Evolutionary conservation across 495 filamentous ascomycete genomes (phyloP).

Genomic region (Geopyxis carbonaria): DNA sequence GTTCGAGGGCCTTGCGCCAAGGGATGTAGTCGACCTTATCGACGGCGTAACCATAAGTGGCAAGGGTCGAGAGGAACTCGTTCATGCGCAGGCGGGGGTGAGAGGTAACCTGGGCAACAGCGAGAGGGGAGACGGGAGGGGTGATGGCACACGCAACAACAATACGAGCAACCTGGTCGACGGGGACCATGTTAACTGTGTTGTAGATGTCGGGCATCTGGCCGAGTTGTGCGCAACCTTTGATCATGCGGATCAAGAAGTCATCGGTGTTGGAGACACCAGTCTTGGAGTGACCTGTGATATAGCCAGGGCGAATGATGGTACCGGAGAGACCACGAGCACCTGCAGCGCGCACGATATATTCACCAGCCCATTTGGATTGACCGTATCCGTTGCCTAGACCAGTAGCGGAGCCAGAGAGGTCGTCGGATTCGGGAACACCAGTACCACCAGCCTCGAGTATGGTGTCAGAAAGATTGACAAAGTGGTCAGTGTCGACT

Average conservation of each 20-base stretch:
- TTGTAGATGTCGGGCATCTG: constrained; percentile 63
- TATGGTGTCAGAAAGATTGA: constrained; percentile 49
- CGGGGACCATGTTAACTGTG: constrained; percentile 81
- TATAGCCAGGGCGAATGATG: constrained; percentile 73
- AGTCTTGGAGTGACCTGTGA: constrained; percentile 54
- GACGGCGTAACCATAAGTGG: constrained; percentile 60
- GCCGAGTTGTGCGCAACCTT: constrained; percentile 70
- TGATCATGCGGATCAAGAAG: constrained; percentile 76
- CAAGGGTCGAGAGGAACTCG: constrained; percentile 53
- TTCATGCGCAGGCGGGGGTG: constrained; percentile 68
- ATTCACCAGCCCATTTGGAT: constrained; percentile 70
- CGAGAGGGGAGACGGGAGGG: constrained; percentile 35
- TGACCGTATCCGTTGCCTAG: constrained; percentile 82
- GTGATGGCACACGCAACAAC: constrained; percentile 57
- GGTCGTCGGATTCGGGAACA: constrained; percentile 46
- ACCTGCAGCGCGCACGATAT: constrained; percentile 66
- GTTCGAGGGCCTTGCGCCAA: constrained; percentile 27
- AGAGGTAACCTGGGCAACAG: constrained; percentile 60
- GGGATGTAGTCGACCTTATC: constrained; percentile 47
- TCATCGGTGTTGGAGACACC: constrained; percentile 77
- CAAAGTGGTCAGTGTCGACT: constrained; percentile 66
- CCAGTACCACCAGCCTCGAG: constrained; percentile 34
- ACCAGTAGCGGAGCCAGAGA: constrained; percentile 45
- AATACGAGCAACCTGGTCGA: constrained; percentile 63
- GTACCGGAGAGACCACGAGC: constrained; percentile 54